Conservation (phyloP, 345 rosid genomes). For the Eucalyptus sp. region DNA sequence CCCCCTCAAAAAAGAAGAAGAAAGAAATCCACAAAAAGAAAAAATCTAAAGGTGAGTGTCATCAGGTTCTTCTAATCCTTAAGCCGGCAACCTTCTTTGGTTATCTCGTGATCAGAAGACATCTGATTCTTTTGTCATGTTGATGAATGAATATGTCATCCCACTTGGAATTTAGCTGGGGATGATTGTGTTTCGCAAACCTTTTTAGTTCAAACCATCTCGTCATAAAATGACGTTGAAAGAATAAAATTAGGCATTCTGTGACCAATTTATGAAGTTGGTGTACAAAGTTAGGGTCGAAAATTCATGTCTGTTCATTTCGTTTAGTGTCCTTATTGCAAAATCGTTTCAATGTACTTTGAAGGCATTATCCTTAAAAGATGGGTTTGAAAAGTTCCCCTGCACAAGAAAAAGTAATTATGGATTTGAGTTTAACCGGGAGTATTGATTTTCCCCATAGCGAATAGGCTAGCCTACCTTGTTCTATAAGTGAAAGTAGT, state of each 20-base stretch:
- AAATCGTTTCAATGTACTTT: background rate
- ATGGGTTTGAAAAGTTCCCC: background rate
- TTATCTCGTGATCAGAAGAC: background rate
- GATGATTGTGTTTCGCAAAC: background rate
- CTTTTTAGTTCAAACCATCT: background rate
- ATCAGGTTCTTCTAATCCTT: background rate
- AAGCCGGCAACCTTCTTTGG: background rate
- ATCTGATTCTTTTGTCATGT: background rate
- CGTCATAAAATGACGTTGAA: background rate
- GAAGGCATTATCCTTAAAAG: background rate
- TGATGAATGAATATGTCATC: background rate
- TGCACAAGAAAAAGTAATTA: background rate
- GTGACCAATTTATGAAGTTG: background rate
- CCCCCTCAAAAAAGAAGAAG: accelerated
- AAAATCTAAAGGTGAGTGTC: background rate
- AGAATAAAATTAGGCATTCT: background rate
- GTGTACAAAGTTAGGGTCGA: background rate
- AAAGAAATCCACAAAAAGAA: background rate
- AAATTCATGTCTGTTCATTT: background rate
- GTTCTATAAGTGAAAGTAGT: background rate
- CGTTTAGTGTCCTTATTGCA: background rate
- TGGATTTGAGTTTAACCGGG: background rate
- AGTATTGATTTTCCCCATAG: background rate
- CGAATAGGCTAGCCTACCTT: background rate
- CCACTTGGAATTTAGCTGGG: background rate